Evolutionary conservation across 345 rosid genomes (phyloP), one percentile per base, ranked within the genome.

Genomic region (Diplotaxis tenuifolia): DNA sequence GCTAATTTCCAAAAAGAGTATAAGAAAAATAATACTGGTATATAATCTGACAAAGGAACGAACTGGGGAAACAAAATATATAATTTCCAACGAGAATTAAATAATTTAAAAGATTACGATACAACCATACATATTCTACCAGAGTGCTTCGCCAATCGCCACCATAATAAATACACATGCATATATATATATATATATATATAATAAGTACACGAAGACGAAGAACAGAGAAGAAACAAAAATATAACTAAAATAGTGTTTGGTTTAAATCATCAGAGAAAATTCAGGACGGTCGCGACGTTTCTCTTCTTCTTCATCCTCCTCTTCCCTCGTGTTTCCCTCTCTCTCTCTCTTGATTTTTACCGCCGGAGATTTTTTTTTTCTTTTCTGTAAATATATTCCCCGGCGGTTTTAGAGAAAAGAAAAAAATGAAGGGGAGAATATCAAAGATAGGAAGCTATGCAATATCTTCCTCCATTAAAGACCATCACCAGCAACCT

Each of bases 381-480:
- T 53, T 21, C 4, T 34, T 1, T 42, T 7, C 11, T 11, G 16
- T 40, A 6, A 8, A 34, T 23, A 20, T 56, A n/a, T 68, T 28
- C 22, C 25, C 63, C 72, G 76, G 69, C 56, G 68, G 68, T 60
- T 57, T 12, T 18, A 64, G 53, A 63, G 78, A 77, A 64, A 78
- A 38, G 11, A 49, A 49, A 65, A 9, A 54, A 54, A 78, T 62
- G 86, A 84, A 84, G 55, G 85, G 86, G 70, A 86, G 86, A 78
- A 68, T 87, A 19, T 86, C 92, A 0, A 88, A 86, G 68, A 93
- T 91, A 28, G 98, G 98, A 59, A 91, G 91, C 77, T 93, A 87
- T 67, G 96, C 98, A 14, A 93, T 93, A 62, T 81, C 97, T 0
- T 90, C 98, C 6, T 87, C 96, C 23, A 80, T 86, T 59, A 84